Evolutionary conservation across 371 early-diverging fungal species (phyloP).

Genomic region (Mortierella sp.): DNA sequence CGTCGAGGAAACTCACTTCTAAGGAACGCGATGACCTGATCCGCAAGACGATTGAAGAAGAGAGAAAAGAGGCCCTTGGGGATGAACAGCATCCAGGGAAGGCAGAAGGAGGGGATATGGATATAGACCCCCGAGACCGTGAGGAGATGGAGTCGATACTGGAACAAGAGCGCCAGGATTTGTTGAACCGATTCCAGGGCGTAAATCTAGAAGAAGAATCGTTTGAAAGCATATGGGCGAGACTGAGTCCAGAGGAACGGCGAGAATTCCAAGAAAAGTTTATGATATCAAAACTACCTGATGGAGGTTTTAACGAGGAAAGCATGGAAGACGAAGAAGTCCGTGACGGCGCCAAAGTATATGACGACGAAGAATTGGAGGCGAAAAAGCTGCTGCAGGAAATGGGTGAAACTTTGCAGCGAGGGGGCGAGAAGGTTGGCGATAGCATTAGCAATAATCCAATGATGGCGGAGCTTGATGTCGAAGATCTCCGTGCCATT

Average conservation of each 20-base stretch:
- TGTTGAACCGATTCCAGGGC: conserved; percentile 61
- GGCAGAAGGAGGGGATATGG: conserved; percentile 29
- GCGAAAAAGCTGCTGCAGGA: conserved; percentile 34
- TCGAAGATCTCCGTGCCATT: conserved; percentile 43
- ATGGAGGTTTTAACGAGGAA: conserved; percentile 5
- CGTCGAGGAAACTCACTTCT: conserved; percentile 24
- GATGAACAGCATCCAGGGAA: not conserved
- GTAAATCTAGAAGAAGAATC: conserved; percentile 68
- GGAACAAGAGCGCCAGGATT: conserved; percentile 59
- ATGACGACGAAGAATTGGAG: conserved; percentile 28
- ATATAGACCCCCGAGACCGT: conserved; percentile 32
- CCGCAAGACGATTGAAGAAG: conserved; percentile 34
- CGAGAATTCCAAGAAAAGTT: conserved; percentile 63
- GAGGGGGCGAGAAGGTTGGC: conserved; percentile 8
- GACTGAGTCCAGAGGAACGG: conserved; percentile 66
- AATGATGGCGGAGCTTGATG: conserved; percentile 40
- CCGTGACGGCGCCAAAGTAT: not conserved
- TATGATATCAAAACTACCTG: conserved; percentile 14
- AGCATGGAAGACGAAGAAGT: not conserved
- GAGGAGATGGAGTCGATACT: conserved; percentile 44
- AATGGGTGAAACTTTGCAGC: conserved; percentile 39
- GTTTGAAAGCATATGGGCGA: conserved; percentile 64
- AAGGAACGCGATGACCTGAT: conserved; percentile 43
- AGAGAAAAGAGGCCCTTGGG: conserved; percentile 1
- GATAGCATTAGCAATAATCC: not conserved